phyloP scores from a whole-genome alignment of 2,329 filamentous ascomycete genomes.

The Ophiocordyceps camponoti-leonardi region DNA sequence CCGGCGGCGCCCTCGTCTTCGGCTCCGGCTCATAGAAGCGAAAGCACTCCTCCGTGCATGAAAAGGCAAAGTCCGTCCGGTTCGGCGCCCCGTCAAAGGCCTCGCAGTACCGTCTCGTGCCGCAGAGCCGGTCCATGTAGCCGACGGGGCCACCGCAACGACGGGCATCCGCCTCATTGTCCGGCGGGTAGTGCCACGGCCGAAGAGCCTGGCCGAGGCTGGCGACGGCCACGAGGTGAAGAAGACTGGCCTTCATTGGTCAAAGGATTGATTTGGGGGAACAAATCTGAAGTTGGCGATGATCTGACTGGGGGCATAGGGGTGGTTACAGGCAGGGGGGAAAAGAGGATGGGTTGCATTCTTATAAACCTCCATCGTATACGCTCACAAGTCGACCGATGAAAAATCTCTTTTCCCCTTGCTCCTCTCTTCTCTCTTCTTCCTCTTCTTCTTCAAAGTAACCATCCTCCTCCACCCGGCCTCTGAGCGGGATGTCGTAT shows the following conservation, averaged over 20 bases:
- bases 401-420: background rate
- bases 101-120: background rate
- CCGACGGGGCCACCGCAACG: background rate
- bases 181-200: background rate
- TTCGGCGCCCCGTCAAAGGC: background rate
- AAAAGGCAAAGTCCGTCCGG: background rate
- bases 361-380: background rate
- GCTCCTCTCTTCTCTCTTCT: background rate
- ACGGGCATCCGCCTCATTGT: background rate
- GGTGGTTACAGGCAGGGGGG: no score
- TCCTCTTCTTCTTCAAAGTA: background rate
- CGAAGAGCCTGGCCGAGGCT: background rate
- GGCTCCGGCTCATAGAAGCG: background rate
- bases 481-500: background rate
- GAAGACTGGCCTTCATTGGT: background rate
- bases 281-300: no score
- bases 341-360: background rate
- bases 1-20: background rate
- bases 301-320: no score
- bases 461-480: background rate
- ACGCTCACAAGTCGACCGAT: background rate
- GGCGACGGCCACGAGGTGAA: background rate
- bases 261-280: no score
- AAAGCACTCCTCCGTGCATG: background rate
- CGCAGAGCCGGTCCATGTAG: background rate